Conservation (phyloP, 176 grass and related monocot species). For the Saccharum officinarum region DNA sequence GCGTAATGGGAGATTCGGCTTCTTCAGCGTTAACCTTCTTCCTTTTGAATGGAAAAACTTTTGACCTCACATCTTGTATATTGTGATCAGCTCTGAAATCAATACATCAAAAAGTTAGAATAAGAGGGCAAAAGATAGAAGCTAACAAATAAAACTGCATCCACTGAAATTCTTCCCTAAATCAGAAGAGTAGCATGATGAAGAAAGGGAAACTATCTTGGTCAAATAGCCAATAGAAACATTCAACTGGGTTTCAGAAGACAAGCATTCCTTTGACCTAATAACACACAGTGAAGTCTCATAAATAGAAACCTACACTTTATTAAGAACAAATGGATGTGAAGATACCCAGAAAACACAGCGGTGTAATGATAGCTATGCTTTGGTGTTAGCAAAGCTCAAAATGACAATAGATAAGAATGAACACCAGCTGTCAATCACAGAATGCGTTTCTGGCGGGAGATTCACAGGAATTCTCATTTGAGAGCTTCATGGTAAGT, state of each 20-base stretch:
- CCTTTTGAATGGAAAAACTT: constrained; percentile 78
- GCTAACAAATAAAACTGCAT: background rate
- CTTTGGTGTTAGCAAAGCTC: constrained; percentile 10
- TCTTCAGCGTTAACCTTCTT: constrained; percentile 62
- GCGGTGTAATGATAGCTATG: constrained; percentile 9
- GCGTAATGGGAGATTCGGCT: constrained; percentile 41
- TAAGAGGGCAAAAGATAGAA: background rate
- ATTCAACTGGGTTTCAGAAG: constrained; percentile 6
- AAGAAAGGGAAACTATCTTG: background rate
- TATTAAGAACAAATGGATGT: constrained; percentile 14
- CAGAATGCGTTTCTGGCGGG: constrained; percentile 2
- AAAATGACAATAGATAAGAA: constrained; percentile 26
- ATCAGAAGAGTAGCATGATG: constrained; percentile 17
- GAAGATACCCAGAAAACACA: constrained; percentile 18
- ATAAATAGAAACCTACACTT: background rate
- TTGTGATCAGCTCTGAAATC: constrained; percentile 80
- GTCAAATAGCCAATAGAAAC: constrained; percentile 8
- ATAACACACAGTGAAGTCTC: background rate
- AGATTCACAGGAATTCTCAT: background rate
- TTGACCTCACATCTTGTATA: constrained; percentile 76
- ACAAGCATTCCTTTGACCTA: constrained; percentile 8
- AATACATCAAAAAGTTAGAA: constrained; percentile 24
- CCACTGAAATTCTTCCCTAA: background rate
- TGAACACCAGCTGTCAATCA: constrained; percentile 15
- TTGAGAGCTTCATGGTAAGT: constrained; percentile 20